Base-by-base conservation (phyloP, 345 rosid genomes). In the Camelina laxa region DNA sequence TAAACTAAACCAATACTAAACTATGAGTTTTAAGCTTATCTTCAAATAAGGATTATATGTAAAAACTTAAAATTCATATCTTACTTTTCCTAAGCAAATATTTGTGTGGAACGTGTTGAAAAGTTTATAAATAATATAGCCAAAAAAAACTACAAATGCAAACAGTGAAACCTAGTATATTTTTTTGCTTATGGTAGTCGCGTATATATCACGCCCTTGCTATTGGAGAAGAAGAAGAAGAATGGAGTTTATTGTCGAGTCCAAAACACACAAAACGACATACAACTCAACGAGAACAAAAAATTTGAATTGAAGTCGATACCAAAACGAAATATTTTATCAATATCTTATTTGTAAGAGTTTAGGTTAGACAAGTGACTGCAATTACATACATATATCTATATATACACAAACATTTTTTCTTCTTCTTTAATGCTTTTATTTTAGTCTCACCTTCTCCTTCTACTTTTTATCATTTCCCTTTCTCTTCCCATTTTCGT, bases 311-410 rank as follows among this genome's bases (percentile, higher is more conserved):
- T 72, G 19, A 57, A 64, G 67, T 48, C 55, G 73, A 70, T 41
- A 71, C 77, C 64, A 65, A 78, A 53, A 72, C 54, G 42, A 72
- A 64, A 13, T 76, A 71, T 36, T 36, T 58, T 24, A 59, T 50
- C 13, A 58, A 59, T 51, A 65, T 19, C 33, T 33, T 35, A 24
- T 51, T 39, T 73, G 70, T 67, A 61, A 73, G 74, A 73, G 81
- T 73, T 78, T 78, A 78, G 81, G 81, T 78, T 78, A 72, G 74
- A 73, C 69, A 67, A 72, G 74, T 73, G 81, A 78, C 74, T 67
- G 74, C 77, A 78, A 67, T 35, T 73, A 73, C 19, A 72, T 77
- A 77, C 72, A 64, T 57, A 59, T 31, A 57, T 58, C n/a, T 72
- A 42, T 60, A 66, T 66, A 65, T 60, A 78, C 69, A 63, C 16